Conservation (phyloP, 1,284 basidiomycete genomes). For the Grifola frondosa region DNA sequence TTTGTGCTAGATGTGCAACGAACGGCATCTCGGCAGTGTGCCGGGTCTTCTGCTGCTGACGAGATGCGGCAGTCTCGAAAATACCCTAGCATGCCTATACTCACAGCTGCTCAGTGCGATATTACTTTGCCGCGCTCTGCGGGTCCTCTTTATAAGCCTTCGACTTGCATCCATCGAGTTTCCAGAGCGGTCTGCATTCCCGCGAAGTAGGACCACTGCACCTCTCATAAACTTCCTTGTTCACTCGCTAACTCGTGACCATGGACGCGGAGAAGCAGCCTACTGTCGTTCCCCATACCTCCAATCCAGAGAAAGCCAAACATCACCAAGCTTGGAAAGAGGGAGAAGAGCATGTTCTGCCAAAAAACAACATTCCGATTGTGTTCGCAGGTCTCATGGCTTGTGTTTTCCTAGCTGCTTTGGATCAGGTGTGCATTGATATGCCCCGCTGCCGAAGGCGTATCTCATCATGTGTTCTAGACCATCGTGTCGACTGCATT, state of each 20-base stretch:
- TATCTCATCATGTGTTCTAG: conserved; percentile 32
- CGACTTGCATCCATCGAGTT: too few species aligned
- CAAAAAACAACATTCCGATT: conserved; percentile 39
- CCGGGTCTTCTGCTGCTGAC: conserved; percentile 1
- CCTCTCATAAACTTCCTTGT: too few species aligned
- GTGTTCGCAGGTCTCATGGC: conserved; percentile 43
- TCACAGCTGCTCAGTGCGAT: background rate
- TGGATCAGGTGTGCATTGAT: conserved; percentile 42
- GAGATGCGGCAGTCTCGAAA: background rate
- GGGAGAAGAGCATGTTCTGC: conserved; percentile 40
- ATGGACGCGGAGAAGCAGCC: conserved; percentile 14
- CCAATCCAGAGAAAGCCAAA: conserved; percentile 14
- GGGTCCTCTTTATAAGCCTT: too few species aligned
- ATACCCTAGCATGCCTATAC: background rate
- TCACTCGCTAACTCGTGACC: too few species aligned
- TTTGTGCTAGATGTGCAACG: too few species aligned
- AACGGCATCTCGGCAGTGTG: background rate
- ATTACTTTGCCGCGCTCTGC: background rate
- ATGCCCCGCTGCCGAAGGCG: conserved; percentile 1
- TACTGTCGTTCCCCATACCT: background rate
- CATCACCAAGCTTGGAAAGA: conserved; percentile 36
- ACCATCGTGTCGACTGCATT: conserved; percentile 81
- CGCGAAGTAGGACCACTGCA: too few species aligned
- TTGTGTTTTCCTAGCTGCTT: conserved; percentile 43
- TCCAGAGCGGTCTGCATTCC: too few species aligned